phyloP scores from a whole-genome alignment of 169 alveolate species.

The Plasmodium reichenowi region DNA sequence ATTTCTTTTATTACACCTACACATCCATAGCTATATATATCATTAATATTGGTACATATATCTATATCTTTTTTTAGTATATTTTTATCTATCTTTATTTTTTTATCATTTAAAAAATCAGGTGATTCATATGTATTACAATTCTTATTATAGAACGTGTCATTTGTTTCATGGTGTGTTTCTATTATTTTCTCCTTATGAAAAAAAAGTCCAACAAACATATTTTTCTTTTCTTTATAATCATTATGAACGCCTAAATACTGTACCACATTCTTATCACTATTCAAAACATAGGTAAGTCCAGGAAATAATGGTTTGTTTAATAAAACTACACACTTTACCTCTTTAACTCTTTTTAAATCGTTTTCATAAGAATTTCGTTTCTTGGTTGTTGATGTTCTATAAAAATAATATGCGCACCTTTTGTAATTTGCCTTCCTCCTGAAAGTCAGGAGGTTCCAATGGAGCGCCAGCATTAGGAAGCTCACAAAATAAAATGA shows the following conservation, averaged over 20 bases:
- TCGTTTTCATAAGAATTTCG: constrained; percentile 8
- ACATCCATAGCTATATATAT: constrained; percentile 32
- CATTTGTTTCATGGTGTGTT: no score
- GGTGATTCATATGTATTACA: neutral
- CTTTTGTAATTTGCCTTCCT: neutral
- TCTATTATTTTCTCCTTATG: constrained; percentile 19
- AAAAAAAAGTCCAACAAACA: constrained; percentile 58
- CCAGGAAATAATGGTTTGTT: constrained; percentile 75
- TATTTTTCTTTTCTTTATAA: constrained; percentile 2
- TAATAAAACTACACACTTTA: constrained; percentile 19
- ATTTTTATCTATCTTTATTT: neutral
- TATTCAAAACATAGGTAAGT: constrained; percentile 43
- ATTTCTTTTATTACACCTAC: constrained; percentile 29
- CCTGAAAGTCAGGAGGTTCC: constrained; percentile 4
- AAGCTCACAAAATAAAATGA: neutral
- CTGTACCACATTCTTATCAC: constrained; percentile 23
- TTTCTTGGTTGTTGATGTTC: constrained; percentile 12
- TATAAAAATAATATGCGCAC: constrained; percentile 10
- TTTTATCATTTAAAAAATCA: neutral
- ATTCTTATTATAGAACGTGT: neutral
- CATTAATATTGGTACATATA: neutral
- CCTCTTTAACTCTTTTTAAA: constrained; percentile 21
- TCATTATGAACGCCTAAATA: constrained; percentile 7
- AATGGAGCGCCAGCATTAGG: constrained; percentile 2
- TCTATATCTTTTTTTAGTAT: constrained; percentile 45